Evolutionary conservation across 257 asterid genomes (phyloP), one percentile per base, ranked within the genome.

Genomic region (Craterostigma plantagineum): DNA sequence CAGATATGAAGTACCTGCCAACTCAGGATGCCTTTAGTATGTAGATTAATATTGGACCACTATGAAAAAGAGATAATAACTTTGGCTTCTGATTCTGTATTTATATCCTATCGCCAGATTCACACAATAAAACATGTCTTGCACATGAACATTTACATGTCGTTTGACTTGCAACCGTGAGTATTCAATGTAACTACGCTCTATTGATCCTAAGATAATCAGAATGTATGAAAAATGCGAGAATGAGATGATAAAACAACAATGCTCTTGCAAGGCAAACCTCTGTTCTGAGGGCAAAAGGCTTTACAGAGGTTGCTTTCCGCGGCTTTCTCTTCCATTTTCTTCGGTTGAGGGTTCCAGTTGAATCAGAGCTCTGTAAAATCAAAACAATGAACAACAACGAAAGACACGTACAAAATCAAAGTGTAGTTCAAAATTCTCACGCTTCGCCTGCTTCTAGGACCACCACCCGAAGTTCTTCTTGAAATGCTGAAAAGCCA

Each of bases 231-330:
- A 23, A 23, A 23, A 23, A 6, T 23, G 30, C 30, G 9, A 0
- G 30, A 40, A 8, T 8, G 10, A 40, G 14, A 40, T 10, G 45
- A 8, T 11, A 40, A 40, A 11, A 10, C 15, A 16, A 14, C 9
- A 42, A n/a, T 1, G 9, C 11, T 42, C 9, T 13, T 8, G 12
- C 4, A 13, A 34, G 11, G 15, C 51, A 46, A 35, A 48, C 52
- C 97, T 78, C 90, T 17, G 94, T 86, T 55, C 69, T 69, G 14
- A 86, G 91, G 57, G 61, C 64, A 79, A 86, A 78, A 37, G 94
- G 94, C 62, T 69, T 78, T 52, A 43, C 86, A 50, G 76, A 62
- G 36, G 84, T 81, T 51, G 73, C 50, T 55, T 49, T 76, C 35
- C 36, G 67, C 59, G 71, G 85, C 56, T 67, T 71, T 57, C 54